Base-by-base conservation (phyloP, 805 yeast genomes). In the Nakazawaea laoshanensis region DNA sequence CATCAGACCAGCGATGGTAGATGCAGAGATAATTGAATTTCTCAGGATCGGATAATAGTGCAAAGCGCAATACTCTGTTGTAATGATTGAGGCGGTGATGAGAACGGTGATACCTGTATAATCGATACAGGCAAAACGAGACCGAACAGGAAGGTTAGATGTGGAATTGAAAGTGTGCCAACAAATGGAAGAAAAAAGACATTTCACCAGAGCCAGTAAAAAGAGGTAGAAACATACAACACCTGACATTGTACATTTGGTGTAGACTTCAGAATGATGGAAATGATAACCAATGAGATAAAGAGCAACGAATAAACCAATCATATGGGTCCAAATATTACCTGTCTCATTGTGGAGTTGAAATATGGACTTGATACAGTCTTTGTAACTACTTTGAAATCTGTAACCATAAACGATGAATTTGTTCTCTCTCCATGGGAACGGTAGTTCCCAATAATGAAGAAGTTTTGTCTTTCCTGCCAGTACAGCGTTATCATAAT, bases 81-180 rank as follows among this genome's bases (percentile, higher is more conserved):
- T 74, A 28, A 92, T 61, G 29, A 92, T 81, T 3, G 95, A 83
- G 11, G 94, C 89, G 0, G 95, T 81, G 45, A 89, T 88, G 42
- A 92, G 61, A 10, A 87, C 69, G 0, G 96, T 86, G 44, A 89
- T 89, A 2, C 98, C 98, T 5, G 94, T 80, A 55, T 89, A 89
- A 59, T 89, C 98, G 27, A 88, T 75, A 54, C 98, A 92, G 0
- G 96, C 96, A 57, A 83, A 85, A 33, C 74, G 70, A 42, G 77
- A 67, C 51, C 95, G 70, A 41, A 75, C 52, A 14, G 61, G 47
- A 28, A 81, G 54, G 32, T 68, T 67, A 12, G 89, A 74, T 42
- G 86, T 82, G 40, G 86, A 77, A 38, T 81, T 74, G 56, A 86
- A 88, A 3, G 96, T 83, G 56, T 89, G 98, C 96, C 96, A 89